Percentiles rank a stretch among this genome's conserved stretches.
These are phyloP conservation scores for Noccaea caerulescens DNA, from an alignment of 345 rosid species.

Conservation along the genomic window DNA sequence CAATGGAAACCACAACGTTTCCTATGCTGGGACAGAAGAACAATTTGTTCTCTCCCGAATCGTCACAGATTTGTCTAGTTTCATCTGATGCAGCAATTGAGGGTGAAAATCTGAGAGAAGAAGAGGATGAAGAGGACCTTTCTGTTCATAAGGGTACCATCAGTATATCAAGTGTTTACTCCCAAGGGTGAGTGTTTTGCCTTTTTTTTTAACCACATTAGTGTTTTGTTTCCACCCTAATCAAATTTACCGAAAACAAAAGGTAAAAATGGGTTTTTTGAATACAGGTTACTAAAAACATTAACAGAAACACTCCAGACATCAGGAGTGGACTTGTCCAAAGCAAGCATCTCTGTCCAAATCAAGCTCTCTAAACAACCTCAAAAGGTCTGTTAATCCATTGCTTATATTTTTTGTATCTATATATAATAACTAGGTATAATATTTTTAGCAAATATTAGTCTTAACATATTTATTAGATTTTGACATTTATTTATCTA, in stretches of 20 bases:
- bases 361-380: conserved; percentile 70
- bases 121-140: conserved; percentile 51
- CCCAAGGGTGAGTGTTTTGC: conserved; percentile 61
- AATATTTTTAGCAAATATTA: no score
- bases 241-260: not conserved
- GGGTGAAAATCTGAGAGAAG: conserved; percentile 41
- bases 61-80: conserved; percentile 42
- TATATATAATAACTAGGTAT: no score
- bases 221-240: not conserved
- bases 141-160: conserved; percentile 69
- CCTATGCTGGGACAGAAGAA: conserved; percentile 58
- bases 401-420: no score
- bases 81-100: conserved; percentile 30
- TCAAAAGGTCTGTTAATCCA: conserved; percentile 14
- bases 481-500: no score
- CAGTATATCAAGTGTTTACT: conserved; percentile 75
- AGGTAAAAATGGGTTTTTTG: not conserved
- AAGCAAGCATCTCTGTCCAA: conserved; percentile 78
- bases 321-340: conserved; percentile 82
- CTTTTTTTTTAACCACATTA: not conserved
- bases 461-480: no score
- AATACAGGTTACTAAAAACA: conserved; percentile 66
- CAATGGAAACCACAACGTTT: conserved; percentile 47
- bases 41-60: conserved; percentile 42
- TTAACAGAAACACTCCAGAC: conserved; percentile 72